Evolutionary conservation across 192 early-diverging fungal species (phyloP), one percentile per base, ranked within the genome.

Genomic region (Backusella mclennaniae): DNA sequence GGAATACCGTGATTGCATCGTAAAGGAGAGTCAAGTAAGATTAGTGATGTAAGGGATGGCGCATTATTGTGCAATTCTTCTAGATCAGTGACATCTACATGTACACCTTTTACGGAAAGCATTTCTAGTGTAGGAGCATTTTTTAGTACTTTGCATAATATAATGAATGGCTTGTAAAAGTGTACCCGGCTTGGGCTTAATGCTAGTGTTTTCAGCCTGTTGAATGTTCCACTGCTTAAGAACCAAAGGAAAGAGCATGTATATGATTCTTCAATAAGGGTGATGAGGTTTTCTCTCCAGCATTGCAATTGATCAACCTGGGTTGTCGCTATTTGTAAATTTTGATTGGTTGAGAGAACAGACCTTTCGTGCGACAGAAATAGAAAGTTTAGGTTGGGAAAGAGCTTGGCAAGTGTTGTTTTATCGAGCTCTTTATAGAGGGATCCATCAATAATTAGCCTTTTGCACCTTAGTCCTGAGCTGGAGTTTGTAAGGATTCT

Each of bases 231-330:
- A 29, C 56, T 63, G 21, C 29, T 63, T 26, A 63, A 63, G 12
- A 63, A 26, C 56, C 8, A 11, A 63, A 63, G 21, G 26, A 63
- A 63, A 4, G 56, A 63, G n/a, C 56, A 26, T 63, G 56, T 63
- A 63, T 63, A 63, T 26, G 56, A 63, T 63, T 63, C 56, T 29
- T 63, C 56, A 63, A 63, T 63, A 26, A 63, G 56, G 6, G 56
- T 31, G 23, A 26, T 29, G 11, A 63, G 26, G 12, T 63, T 63
- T 7, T 26, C 56, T 63, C 56, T 63, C 56, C 56, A 63, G 23
- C 56, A 63, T n/a, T 63, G 56, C 9, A 63, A 29, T 0, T 63
- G 56, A 23, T 23, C 26, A 29, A 15, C 3, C 26, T 63, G 56
- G 12, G 56, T 4, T 14, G 56, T 63, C 12, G 23, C 29, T 11